Evolutionary conservation across 2,329 filamentous ascomycete species (phyloP).

Genomic region (Claviceps sp.): DNA sequence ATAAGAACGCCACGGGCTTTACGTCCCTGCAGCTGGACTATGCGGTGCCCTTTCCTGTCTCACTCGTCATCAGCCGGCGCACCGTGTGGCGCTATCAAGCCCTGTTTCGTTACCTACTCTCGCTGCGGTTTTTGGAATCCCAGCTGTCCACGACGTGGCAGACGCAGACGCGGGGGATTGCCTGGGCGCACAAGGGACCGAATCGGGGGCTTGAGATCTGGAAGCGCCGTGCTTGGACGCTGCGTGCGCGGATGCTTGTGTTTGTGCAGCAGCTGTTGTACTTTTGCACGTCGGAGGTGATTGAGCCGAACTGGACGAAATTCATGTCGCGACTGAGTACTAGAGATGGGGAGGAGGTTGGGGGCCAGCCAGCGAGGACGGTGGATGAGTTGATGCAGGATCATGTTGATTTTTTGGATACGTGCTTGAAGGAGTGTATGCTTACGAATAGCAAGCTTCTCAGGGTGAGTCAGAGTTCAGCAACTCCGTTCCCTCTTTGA

Average conservation of each 20-base stretch:
- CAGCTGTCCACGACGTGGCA: constrained; percentile 82
- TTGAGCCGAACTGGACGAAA: constrained; percentile 92
- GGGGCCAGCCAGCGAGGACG: constrained; percentile 36
- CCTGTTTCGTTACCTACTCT: constrained; percentile 86
- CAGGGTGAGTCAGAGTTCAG: constrained; percentile 43
- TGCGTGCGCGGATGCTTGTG: constrained; percentile 87
- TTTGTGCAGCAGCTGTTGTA: constrained; percentile 96
- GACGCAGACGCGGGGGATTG: constrained; percentile 66
- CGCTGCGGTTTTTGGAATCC: constrained; percentile 76
- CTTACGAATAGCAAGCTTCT: constrained; percentile 91
- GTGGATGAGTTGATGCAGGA: constrained; percentile 98
- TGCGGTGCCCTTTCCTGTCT: constrained; percentile 85
- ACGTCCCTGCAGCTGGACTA: constrained; percentile 93
- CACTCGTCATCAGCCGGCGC: constrained; percentile 87
- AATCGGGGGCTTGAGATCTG: constrained; percentile 68
- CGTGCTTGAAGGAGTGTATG: constrained; percentile 98
- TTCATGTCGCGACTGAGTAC: constrained; percentile 77
- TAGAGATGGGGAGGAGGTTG: constrained; percentile 26
- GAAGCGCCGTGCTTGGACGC: constrained; percentile 85
- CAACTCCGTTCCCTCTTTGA: background rate
- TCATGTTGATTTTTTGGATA: constrained; percentile 95
- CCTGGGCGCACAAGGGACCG: constrained; percentile 71
- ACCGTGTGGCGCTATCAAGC: constrained; percentile 96
- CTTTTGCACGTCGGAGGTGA: constrained; percentile 93
- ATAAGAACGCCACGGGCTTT: constrained; percentile 80